phyloP scores from a whole-genome alignment of 179 eudicot species.

The Heliamphora pulchella region DNA sequence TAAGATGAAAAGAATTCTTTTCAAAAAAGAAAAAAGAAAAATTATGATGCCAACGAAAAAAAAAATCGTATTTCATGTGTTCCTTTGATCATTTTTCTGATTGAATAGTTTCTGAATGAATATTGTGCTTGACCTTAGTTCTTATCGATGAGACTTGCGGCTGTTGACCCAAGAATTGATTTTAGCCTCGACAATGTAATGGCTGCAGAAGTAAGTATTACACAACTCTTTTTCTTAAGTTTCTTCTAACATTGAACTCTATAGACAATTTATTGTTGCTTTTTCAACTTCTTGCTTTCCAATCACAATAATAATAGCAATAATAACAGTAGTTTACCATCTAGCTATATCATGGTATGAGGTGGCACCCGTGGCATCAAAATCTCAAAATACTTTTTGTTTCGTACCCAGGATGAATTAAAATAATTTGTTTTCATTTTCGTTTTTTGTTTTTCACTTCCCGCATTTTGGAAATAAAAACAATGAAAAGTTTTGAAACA shows the following conservation, averaged over 20 bases:
- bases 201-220: constrained; percentile 61
- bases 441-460: too few species aligned
- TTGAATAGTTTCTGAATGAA: constrained; percentile 18
- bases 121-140: constrained; percentile 39
- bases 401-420: background rate
- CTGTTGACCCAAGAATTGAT: constrained; percentile 78
- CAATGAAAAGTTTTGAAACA: too few species aligned
- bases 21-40: background rate
- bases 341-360: background rate
- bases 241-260: background rate
- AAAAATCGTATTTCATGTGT: too few species aligned
- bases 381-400: background rate
- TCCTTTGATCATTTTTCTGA: constrained; percentile 15
- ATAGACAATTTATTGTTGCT: background rate
- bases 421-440: too few species aligned
- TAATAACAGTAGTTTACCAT: background rate
- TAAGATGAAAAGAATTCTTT: background rate
- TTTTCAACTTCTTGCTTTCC: background rate
- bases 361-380: background rate
- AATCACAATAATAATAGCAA: background rate
- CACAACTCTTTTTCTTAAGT: constrained; percentile 1
- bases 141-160: constrained; percentile 94
- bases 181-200: constrained; percentile 69
- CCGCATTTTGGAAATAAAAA: too few species aligned
- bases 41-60: background rate